Percentiles rank a stretch among this genome's conserved stretches.
Conservation (phyloP, 2,329 filamentous ascomycete species). For the Dactylellina haptotyla region DNA sequence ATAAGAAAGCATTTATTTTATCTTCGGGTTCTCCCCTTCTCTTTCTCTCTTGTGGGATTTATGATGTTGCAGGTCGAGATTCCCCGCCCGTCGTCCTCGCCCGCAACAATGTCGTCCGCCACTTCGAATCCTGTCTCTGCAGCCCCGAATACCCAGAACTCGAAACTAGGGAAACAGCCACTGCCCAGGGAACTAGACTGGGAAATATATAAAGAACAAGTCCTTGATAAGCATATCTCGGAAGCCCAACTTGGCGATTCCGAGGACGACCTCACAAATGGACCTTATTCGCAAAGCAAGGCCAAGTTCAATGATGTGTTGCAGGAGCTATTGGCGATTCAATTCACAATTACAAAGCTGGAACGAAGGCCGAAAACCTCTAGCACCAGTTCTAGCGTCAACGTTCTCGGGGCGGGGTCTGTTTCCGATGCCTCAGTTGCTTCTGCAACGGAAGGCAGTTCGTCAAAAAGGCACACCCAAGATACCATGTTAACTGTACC, state of each 20-base stretch:
- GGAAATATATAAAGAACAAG: constrained; percentile 35
- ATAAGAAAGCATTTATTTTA: not conserved
- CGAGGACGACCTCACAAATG: constrained; percentile 32
- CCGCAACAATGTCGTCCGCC: constrained; percentile 32
- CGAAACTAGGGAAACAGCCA: constrained; percentile 38
- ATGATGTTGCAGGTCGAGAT: not conserved
- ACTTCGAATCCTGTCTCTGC: constrained; percentile 5
- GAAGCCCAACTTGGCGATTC: constrained; percentile 35
- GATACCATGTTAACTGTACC: constrained; percentile 49
- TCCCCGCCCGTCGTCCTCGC: constrained; percentile 23
- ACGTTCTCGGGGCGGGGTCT: constrained; percentile 15
- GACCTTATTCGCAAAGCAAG: constrained; percentile 26
- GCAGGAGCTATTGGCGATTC: constrained; percentile 35
- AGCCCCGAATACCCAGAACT: constrained; percentile 5
- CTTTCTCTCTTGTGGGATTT: not conserved
- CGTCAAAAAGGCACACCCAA: constrained; percentile 42
- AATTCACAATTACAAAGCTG: constrained; percentile 34
- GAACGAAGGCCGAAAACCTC: constrained; percentile 34
- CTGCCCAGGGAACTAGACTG: constrained; percentile 43
- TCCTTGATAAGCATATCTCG: constrained; percentile 36
- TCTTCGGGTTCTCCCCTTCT: not conserved
- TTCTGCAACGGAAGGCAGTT: constrained; percentile 23
- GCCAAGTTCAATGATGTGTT: constrained; percentile 51
- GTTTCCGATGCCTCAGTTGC: constrained; percentile 16
- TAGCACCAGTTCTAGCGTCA: constrained; percentile 29